Evolutionary conservation across 2,329 filamentous ascomycete genomes (phyloP).

Genomic region (Truncatella angustata): DNA sequence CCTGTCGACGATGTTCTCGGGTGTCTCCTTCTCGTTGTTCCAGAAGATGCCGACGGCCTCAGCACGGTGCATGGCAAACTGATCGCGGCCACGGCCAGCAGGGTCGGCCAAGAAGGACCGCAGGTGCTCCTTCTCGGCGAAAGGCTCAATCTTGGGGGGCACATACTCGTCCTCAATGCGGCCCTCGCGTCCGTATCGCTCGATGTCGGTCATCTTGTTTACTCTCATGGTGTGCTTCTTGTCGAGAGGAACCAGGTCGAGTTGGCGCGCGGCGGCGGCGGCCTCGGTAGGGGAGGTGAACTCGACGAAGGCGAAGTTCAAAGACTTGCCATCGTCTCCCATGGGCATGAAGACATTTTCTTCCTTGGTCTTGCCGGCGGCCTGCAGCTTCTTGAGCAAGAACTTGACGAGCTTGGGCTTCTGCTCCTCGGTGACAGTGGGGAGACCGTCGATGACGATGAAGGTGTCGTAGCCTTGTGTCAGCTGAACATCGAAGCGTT

Average conservation of each 20-base stretch:
- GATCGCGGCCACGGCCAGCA: slow-evolving; percentile 77
- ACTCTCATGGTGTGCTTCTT: slow-evolving; percentile 94
- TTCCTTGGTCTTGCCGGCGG: slow-evolving; percentile 80
- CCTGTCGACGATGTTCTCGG: slow-evolving; percentile 87
- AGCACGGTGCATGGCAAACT: slow-evolving; percentile 91
- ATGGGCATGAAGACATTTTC: slow-evolving; percentile 93
- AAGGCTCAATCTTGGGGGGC: slow-evolving; percentile 77
- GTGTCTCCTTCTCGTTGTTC: slow-evolving; percentile 93
- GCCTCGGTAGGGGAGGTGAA: slow-evolving; percentile 90
- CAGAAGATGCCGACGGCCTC: slow-evolving; percentile 94
- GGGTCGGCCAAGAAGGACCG: slow-evolving; percentile 89
- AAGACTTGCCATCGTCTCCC: slow-evolving; percentile 79
- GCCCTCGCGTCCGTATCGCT: slow-evolving; percentile 92
- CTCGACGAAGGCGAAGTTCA: slow-evolving; percentile 95
- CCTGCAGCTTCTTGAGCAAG: slow-evolving; percentile 86
- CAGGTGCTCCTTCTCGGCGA: slow-evolving; percentile 89
- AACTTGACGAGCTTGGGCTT: slow-evolving; percentile 96
- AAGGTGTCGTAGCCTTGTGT: slow-evolving; percentile 97
- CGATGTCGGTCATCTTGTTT: slow-evolving; percentile 98
- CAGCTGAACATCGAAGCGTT: slow-evolving; percentile 92
- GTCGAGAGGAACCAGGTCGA: slow-evolving; percentile 85
- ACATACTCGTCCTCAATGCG: slow-evolving; percentile 89
- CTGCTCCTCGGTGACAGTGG: slow-evolving; percentile 83
- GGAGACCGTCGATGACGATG: slow-evolving; percentile 92
- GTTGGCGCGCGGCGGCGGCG: slow-evolving; percentile 80